phyloP scores from a whole-genome alignment of 345 rosid species.

The Excoecaria cochinchinensis region DNA sequence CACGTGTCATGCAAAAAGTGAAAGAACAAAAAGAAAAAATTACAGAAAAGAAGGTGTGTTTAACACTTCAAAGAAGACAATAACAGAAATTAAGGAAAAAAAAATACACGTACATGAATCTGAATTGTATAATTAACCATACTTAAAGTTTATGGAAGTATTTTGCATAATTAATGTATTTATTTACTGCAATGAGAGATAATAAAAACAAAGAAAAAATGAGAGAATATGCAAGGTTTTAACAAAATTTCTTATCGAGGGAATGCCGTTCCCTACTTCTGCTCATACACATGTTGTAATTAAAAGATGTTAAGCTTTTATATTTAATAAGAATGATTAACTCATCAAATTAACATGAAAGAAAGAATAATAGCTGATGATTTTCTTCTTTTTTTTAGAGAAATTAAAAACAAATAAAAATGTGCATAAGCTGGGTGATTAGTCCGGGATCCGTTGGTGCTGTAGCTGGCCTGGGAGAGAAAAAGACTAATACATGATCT shows the following conservation, averaged over 20 bases:
- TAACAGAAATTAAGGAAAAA: too few relatives aligned
- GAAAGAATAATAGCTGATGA: not conserved
- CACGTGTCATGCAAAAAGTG: too few relatives aligned
- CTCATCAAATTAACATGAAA: not conserved
- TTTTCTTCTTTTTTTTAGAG: not conserved
- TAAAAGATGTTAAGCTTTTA: conserved; percentile 4
- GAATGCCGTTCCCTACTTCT: not conserved
- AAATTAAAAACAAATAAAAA: conserved; percentile 1
- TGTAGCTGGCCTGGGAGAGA: conserved; percentile 8
- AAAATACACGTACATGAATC: too few relatives aligned
- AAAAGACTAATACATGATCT: not conserved
- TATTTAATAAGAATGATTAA: not conserved
- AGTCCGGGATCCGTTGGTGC: conserved; percentile 19
- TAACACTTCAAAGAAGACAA: too few relatives aligned
- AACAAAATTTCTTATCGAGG: conserved; percentile 9
- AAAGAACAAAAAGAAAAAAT: too few relatives aligned
- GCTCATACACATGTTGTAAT: not conserved
- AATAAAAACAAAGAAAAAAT: too few relatives aligned
- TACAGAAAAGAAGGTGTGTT: too few relatives aligned
- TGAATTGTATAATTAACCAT: too few relatives aligned
- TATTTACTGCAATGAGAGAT: too few relatives aligned
- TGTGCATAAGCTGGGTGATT: conserved; percentile 26
- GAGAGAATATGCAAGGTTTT: too few relatives aligned
- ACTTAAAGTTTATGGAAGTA: too few relatives aligned
- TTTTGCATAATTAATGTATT: too few relatives aligned